Percentiles rank a stretch among this genome's conserved stretches.
Conservation (phyloP, 2,329 filamentous ascomycete genomes). For the Cryphonectria naterciae region DNA sequence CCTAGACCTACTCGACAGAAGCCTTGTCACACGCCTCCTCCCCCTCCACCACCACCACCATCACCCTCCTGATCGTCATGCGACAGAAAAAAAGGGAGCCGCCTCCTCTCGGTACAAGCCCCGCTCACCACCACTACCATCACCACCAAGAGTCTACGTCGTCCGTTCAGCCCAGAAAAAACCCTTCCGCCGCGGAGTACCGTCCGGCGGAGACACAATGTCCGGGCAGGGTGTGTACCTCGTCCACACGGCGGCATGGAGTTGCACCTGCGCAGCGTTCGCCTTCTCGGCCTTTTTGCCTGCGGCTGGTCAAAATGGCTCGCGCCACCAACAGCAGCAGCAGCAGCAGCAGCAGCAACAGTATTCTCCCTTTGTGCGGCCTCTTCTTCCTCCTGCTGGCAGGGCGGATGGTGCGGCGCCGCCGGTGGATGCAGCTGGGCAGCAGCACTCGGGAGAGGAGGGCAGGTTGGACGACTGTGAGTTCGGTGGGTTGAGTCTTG, state of each 20-base stretch:
- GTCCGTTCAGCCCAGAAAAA: constrained; percentile 62
- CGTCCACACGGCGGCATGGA: constrained; percentile 78
- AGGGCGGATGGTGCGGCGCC: constrained; percentile 12
- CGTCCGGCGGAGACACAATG: neutral
- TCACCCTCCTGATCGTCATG: neutral
- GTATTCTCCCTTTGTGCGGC: constrained; percentile 11
- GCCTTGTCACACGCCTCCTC: constrained; percentile 63
- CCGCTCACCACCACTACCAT: constrained; percentile 5
- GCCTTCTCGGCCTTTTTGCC: constrained; percentile 70
- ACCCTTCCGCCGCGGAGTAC: neutral
- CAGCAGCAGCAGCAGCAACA: constrained; percentile 17
- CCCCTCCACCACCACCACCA: neutral
- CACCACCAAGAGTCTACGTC: constrained; percentile 55
- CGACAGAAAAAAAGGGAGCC: neutral
- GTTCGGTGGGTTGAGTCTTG: constrained; percentile 57
- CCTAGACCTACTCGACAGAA: constrained; percentile 82
- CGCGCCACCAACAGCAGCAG: constrained; percentile 17
- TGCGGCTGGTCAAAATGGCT: constrained; percentile 2
- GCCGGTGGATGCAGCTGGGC: constrained; percentile 5
- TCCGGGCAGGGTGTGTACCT: constrained; percentile 56
- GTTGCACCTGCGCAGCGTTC: constrained; percentile 88
- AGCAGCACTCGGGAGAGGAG: neutral
- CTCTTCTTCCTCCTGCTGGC: neutral
- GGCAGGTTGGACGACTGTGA: constrained; percentile 27
- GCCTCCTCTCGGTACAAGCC: neutral